phyloP scores from a whole-genome alignment of 2,329 filamentous ascomycete genomes.

The Xylaria sp. region DNA sequence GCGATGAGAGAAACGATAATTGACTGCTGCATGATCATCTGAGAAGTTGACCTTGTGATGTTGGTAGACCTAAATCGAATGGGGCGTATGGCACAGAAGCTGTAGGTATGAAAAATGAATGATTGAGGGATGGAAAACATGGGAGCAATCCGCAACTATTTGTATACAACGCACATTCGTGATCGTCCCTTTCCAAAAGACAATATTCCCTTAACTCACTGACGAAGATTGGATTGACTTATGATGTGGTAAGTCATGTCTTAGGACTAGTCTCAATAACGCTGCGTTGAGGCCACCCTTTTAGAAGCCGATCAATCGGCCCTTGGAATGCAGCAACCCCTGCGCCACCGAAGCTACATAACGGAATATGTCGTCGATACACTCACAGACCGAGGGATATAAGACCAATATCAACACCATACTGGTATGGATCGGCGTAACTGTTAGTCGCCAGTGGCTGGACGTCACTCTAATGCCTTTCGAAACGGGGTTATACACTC shows the following conservation, averaged over 20 bases:
- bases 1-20: constrained; percentile 28
- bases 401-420: constrained; percentile 20
- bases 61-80: background rate
- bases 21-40: constrained; percentile 31
- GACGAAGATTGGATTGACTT: constrained; percentile 34
- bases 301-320: constrained; percentile 23
- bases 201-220: constrained; percentile 34
- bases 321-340: constrained; percentile 30
- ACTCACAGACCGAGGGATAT: background rate
- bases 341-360: constrained; percentile 14
- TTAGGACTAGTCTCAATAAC: constrained; percentile 13
- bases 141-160: constrained; percentile 24
- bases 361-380: background rate
- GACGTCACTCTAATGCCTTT: background rate
- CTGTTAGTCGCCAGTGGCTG: background rate
- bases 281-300: background rate
- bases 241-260: constrained; percentile 35
- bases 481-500: background rate
- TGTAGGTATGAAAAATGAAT: constrained; percentile 16
- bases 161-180: constrained; percentile 17
- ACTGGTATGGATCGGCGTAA: constrained; percentile 17
- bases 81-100: background rate
- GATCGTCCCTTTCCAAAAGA: background rate
- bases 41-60: background rate
- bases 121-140: background rate